These are phyloP conservation scores for Ceriops zippeliana DNA, from an alignment of 345 rosid genomes.

Conservation along the genomic window DNA sequence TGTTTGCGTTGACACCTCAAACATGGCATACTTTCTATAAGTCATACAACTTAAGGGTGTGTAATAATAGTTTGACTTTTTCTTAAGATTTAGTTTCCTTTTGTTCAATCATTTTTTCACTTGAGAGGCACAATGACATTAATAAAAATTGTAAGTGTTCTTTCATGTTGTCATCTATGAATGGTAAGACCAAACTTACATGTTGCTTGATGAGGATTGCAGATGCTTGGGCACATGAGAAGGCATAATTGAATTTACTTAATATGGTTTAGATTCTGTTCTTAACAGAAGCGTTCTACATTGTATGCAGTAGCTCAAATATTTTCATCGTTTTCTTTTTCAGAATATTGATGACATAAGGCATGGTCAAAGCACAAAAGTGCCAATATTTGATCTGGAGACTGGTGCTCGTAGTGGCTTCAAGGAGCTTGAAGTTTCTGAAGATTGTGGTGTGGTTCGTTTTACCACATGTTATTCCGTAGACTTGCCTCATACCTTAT, in stretches of 20 bases:
- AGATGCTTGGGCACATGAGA: background rate
- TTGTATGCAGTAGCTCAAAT: background rate
- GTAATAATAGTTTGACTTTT: too few species aligned
- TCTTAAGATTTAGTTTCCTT: background rate
- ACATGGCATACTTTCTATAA: too few species aligned
- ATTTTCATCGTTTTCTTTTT: conserved; percentile 23
- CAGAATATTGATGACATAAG: conserved; percentile 80
- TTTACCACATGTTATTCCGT: conserved; percentile 15
- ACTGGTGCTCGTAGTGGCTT: conserved; percentile 82
- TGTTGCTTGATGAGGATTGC: background rate
- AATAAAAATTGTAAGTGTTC: background rate
- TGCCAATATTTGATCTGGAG: conserved; percentile 84
- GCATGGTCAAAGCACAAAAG: conserved; percentile 67
- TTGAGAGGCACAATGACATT: background rate
- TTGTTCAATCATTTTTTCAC: background rate
- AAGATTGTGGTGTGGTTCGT: conserved; percentile 95
- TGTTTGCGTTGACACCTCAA: too few species aligned
- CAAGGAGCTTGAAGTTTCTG: conserved; percentile 89
- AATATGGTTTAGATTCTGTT: background rate
- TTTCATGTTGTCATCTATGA: background rate
- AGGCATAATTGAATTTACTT: background rate
- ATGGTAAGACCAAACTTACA: background rate
- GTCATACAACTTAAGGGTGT: too few species aligned
- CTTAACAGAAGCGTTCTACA: too few species aligned
- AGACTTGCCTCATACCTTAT: conserved; percentile 9